Conservation (phyloP, 305 asterid genomes). For the Fraxinus baroniana region DNA sequence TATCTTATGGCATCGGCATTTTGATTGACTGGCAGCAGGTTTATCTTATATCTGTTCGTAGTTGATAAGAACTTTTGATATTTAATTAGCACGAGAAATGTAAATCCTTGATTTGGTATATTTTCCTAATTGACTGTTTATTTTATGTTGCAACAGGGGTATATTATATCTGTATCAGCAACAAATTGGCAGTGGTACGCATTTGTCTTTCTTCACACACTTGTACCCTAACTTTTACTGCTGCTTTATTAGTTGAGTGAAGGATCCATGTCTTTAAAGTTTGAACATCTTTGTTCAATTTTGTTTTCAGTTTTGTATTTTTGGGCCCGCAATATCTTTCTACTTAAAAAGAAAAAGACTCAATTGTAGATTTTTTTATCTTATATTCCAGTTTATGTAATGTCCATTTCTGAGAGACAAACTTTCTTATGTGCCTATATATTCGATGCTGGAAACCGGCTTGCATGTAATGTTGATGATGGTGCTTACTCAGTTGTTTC, state of each 20-base stretch:
- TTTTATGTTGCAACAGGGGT: constrained; percentile 61
- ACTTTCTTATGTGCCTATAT: neutral
- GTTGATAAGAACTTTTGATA: neutral
- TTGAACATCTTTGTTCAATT: constrained; percentile 7
- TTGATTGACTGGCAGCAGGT: neutral
- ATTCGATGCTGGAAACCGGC: neutral
- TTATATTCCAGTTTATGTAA: neutral
- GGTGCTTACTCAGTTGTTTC: neutral
- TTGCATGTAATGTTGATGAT: neutral
- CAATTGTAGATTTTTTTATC: neutral
- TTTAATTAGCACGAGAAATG: neutral
- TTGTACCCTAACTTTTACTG: neutral
- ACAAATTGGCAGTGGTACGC: constrained; percentile 84
- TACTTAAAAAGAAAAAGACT: neutral
- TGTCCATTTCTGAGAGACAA: neutral
- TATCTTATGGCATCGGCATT: neutral
- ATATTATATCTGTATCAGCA: constrained; percentile 71
- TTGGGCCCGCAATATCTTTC: neutral
- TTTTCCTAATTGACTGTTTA: constrained; percentile 14
- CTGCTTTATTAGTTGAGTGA: constrained; percentile 5
- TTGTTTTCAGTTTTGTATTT: neutral
- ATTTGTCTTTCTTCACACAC: constrained; percentile 14
- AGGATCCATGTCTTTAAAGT: neutral
- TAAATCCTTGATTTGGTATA: neutral
- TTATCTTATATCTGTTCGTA: neutral